Base-by-base conservation (phyloP, 768 basidiomycete genomes). In the Naganishia kalamii region DNA sequence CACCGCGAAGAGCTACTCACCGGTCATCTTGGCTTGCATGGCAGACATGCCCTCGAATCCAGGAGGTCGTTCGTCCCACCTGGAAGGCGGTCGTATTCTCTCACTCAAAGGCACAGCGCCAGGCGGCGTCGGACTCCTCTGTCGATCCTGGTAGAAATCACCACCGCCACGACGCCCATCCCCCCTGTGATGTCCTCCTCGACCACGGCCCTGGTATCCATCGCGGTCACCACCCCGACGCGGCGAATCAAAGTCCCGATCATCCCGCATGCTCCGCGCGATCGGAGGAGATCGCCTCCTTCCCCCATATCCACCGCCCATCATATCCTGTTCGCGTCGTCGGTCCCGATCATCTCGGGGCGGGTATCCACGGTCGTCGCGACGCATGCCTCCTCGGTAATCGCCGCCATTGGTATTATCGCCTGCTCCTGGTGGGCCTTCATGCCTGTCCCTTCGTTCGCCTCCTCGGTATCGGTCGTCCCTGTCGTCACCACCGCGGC, bases 11-110 rank as follows among this genome's bases (percentile, higher is more conserved):
- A n/a, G 12, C 17, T 4, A 70, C 82, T 57, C 70, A 91, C 94
- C 96, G 46, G 93, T 97, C 80, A 92, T 88, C 79, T 99, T 99
- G n/a, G 96, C 96, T 76, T 97, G 92, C 82, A 92, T 84, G 17
- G 94, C 92, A 4, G 87, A 88, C 72, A 96, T 90, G 70, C 89
- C 89, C 74, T 98, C 94, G 69, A 96, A 98, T 4, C 92, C 92
- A 3, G 90, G 88, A 19, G 93, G 90, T 78, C 92, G 88, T 23
- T 96, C 88, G 78, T 99, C 92, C 96, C 96, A 99, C 0, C 90
- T 89, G 48, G 90, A 92, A 5, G 90, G 88, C 71, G 89, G 90
- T 75, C 88, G 88, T 68, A 92, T 82, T 74, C 97, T 90, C 8
- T 88, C 87, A 35, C 62, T 63, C 68, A 99, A 79, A 0, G 90